Evolutionary conservation across 75 land plant species (phyloP).

Genomic region (Cupressus sempervirens): DNA sequence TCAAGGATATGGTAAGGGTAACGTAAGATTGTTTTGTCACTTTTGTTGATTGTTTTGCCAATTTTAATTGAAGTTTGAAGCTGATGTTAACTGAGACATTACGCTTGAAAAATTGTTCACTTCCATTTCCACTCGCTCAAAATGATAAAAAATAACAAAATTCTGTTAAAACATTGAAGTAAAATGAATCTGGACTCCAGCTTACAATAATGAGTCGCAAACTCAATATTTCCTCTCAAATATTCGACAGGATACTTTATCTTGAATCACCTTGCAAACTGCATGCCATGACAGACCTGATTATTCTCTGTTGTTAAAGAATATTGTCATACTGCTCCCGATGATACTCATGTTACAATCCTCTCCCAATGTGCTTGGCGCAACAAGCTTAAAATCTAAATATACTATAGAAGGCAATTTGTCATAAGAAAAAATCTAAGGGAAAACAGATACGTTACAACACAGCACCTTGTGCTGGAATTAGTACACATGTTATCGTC

Average conservation of each 20-base stretch:
- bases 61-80: not conserved
- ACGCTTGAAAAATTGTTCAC: not conserved
- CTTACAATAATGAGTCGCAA: not conserved
- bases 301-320: not conserved
- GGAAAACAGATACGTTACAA: constrained; percentile 5
- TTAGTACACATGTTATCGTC: not conserved
- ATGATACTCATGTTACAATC: not conserved
- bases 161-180: not conserved
- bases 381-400: not conserved
- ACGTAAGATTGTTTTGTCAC: no score
- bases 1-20: no score
- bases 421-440: not conserved
- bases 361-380: not conserved
- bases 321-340: not conserved
- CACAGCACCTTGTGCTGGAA: not conserved
- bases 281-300: not conserved
- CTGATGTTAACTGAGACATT: not conserved
- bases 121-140: not conserved
- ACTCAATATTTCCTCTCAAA: not conserved
- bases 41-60: no score
- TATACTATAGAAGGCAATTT: constrained; percentile 4
- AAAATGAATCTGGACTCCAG: not conserved
- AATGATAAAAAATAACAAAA: not conserved
- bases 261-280: not conserved
- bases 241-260: not conserved